Percentiles rank a stretch among this genome's conserved stretches.
Evolutionary conservation across 441 rosid genomes (phyloP).

Genomic region (Lepidium campestre): DNA sequence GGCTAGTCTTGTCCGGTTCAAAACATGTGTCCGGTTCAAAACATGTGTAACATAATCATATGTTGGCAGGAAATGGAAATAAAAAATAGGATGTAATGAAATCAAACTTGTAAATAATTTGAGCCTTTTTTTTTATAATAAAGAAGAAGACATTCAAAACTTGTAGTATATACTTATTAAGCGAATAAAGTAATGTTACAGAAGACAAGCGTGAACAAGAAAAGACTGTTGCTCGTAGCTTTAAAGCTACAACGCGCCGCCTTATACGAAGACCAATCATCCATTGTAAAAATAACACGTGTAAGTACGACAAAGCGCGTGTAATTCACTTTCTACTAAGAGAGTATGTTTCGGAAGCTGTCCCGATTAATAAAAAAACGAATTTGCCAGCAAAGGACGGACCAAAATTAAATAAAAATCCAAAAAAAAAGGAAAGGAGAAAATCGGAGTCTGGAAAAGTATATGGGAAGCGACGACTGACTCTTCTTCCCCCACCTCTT

Average conservation of each 20-base stretch:
- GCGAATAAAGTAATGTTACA: neutral
- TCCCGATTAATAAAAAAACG: slow-evolving; percentile 17
- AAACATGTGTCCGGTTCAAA: too few relatives aligned
- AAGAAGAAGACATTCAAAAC: too few relatives aligned
- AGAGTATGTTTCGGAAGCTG: slow-evolving; percentile 3
- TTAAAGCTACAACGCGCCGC: slow-evolving; percentile 22
- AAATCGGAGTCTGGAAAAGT: slow-evolving; percentile 18
- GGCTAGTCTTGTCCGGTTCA: too few relatives aligned
- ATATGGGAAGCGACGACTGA: slow-evolving; percentile 31
- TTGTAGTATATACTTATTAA: too few relatives aligned
- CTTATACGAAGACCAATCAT: slow-evolving; percentile 8
- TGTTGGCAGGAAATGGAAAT: too few relatives aligned
- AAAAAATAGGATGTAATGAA: too few relatives aligned
- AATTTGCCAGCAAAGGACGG: slow-evolving; percentile 30
- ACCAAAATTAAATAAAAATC: slow-evolving; percentile 17
- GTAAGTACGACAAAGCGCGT: neutral
- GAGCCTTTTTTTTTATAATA: too few relatives aligned
- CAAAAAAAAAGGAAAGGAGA: neutral
- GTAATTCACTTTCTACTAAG: neutral
- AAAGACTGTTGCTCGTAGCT: slow-evolving; percentile 15
- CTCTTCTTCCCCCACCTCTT: slow-evolving; percentile 17
- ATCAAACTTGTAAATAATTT: too few relatives aligned
- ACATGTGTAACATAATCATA: too few relatives aligned
- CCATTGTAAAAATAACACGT: neutral
- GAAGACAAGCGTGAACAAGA: slow-evolving; percentile 15